Evolutionary conservation across 306 rosid species (phyloP), one percentile per base, ranked within the genome.

Genomic region (Medicago truncatula): DNA sequence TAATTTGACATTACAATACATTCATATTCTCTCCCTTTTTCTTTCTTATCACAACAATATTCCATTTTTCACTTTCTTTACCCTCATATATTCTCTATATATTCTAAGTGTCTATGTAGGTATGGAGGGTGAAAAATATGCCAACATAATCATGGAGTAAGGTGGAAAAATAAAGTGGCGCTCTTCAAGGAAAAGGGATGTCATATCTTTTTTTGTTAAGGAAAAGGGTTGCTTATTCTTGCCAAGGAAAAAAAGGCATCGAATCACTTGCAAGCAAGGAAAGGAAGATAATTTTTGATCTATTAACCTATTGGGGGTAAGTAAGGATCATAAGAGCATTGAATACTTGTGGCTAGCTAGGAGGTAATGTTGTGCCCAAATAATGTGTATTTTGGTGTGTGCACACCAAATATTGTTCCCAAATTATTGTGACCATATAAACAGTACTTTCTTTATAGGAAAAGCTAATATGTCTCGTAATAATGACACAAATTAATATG

Each of bases 111-210:
- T 23, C 73, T 9, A 17, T 67, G 20, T 3, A 36, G 7, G 36
- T 59, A 21, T 56, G 41, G 17, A n/a, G 36, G 69, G 23, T 72
- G 74, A 68, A 70, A 71, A 60, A 50, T 28, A 60, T 60, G 83
- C 13, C 59, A 75, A 52, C 61, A 78, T 78, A 61, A 76, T 73
- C 61, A 85, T 80, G 54, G 85, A 84, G 86, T 84, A 46, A 85
- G 86, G 81, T 88, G 86, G 61, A 76, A 76, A 73, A 67, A 78
- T 82, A 75, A 75, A 72, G 84, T 50, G 77, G 58, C 73, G 83
- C 78, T 74, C 87, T 71, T 76, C 73, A 76, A 73, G 85, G 76
- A 74, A 74, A 78, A 83, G 76, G 82, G 78, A 61, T 73, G 28
- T 78, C 53, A 78, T 70, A 75, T 58, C 81, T 85, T 70, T 71